phyloP scores from a whole-genome alignment of 352 stramenopile species.

The Globisporangium apiculatum region DNA sequence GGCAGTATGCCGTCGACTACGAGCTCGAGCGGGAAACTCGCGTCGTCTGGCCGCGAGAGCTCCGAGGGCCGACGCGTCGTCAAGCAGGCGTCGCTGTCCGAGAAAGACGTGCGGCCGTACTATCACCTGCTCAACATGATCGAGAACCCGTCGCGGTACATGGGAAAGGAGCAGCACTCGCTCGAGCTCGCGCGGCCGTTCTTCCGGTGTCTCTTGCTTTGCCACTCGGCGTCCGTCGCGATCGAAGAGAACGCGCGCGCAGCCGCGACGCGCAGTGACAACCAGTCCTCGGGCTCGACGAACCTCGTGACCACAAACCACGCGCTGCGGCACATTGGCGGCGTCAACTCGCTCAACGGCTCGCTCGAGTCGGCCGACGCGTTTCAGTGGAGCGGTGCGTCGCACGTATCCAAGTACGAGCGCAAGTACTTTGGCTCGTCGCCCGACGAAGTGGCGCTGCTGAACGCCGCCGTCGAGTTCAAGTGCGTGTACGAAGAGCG shows the following conservation, averaged over 20 bases:
- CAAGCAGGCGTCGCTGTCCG: constrained; percentile 40
- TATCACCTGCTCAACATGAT: constrained; percentile 65
- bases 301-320: constrained; percentile 7
- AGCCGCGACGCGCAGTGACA: background rate
- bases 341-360: constrained; percentile 19
- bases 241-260: constrained; percentile 30
- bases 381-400: constrained; percentile 14
- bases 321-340: constrained; percentile 12
- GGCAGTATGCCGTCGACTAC: constrained; percentile 1
- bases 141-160: constrained; percentile 40
- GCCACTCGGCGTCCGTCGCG: constrained; percentile 65
- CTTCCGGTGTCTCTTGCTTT: constrained; percentile 75
- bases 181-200: constrained; percentile 64
- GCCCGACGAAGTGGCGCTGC: constrained; percentile 72
- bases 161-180: constrained; percentile 41
- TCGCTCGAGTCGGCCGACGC: constrained; percentile 9
- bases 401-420: constrained; percentile 24
- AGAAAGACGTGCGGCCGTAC: constrained; percentile 68
- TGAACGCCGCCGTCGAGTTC: constrained; percentile 77
- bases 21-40: constrained; percentile 3
- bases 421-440: constrained; percentile 72
- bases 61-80: constrained; percentile 20
- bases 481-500: constrained; percentile 74
- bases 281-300: constrained; percentile 5
- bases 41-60: constrained; percentile 5